These are phyloP conservation scores for Phytophthora citrophthora DNA, from an alignment of 352 stramenopile species.

Conservation along the genomic window DNA sequence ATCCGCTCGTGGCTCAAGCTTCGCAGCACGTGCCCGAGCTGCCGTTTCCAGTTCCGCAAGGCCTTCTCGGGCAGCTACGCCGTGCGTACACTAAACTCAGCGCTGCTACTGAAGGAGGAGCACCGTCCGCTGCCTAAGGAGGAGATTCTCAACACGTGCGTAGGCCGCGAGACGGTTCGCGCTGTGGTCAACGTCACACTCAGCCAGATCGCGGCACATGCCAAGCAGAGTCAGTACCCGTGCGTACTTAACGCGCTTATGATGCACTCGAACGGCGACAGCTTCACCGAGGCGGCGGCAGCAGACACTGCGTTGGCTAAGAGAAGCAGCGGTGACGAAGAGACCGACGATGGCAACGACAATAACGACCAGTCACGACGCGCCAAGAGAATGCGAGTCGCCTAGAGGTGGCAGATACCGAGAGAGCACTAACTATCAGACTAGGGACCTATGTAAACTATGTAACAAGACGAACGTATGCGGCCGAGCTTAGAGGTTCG, in stretches of 20 bases:
- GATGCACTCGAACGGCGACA: constrained; percentile 76
- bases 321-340: constrained; percentile 14
- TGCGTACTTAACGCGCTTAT: constrained; percentile 86
- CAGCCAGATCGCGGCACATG: constrained; percentile 60
- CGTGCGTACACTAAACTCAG: constrained; percentile 82
- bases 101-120: constrained; percentile 70
- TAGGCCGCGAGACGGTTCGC: constrained; percentile 67
- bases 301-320: constrained; percentile 52
- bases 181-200: constrained; percentile 86
- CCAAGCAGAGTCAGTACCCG: constrained; percentile 72
- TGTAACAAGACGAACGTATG: constrained; percentile 24
- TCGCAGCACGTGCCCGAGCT: constrained; percentile 94
- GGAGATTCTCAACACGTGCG: constrained; percentile 58
- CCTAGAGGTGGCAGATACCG: constrained; percentile 12
- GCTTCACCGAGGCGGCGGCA: constrained; percentile 46
- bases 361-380: constrained; percentile 21
- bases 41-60: constrained; percentile 92
- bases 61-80: constrained; percentile 82
- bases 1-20: constrained; percentile 94
- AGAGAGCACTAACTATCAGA: constrained; percentile 24
- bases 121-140: constrained; percentile 61
- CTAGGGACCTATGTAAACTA: constrained; percentile 41
- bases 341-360: constrained; percentile 26
- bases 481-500: constrained; percentile 15
- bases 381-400: constrained; percentile 37